Conservation (phyloP, 768 basidiomycete species). For the Mrakia hoshinonis region DNA sequence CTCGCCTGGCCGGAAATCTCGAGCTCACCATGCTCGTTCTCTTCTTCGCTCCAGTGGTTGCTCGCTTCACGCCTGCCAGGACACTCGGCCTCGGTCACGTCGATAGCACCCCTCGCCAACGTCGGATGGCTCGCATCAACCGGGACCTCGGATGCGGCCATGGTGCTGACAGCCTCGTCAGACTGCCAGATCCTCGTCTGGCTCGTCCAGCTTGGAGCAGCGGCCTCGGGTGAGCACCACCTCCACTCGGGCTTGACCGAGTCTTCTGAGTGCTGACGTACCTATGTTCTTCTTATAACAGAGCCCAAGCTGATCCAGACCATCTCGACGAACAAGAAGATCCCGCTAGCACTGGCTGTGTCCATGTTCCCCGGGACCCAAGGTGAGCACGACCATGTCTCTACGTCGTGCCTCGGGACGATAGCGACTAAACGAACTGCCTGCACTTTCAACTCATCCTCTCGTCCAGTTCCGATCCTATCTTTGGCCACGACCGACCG, state of each 20-base stretch:
- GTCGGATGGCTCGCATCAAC: constrained; percentile 33
- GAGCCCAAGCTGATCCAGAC: constrained; percentile 46
- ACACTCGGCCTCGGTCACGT: constrained; percentile 48
- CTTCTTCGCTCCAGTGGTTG: constrained; percentile 52
- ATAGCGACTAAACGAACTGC: not conserved
- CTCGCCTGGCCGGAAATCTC: constrained; percentile 17
- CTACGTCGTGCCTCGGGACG: not conserved
- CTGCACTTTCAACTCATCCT: constrained; percentile 33
- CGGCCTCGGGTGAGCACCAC: constrained; percentile 35
- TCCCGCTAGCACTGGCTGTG: constrained; percentile 63
- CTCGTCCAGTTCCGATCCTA: constrained; percentile 55
- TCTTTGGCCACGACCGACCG: constrained; percentile 75
- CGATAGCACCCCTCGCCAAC: constrained; percentile 60
- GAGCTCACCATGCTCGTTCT: not conserved
- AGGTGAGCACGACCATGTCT: constrained; percentile 45
- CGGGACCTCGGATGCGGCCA: constrained; percentile 30
- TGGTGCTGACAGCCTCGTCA: constrained; percentile 69
- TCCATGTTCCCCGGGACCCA: constrained; percentile 57
- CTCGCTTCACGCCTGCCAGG: constrained; percentile 47
- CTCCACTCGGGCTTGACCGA: constrained; percentile 40
- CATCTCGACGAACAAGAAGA: constrained; percentile 58
- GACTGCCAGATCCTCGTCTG: constrained; percentile 73
- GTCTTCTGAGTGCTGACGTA: constrained; percentile 20
- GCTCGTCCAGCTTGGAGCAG: constrained; percentile 35
- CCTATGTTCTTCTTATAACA: constrained; percentile 29